Evolutionary conservation across 1,284 basidiomycete species (phyloP).

Genomic region (Afroboletus lepidellus): DNA sequence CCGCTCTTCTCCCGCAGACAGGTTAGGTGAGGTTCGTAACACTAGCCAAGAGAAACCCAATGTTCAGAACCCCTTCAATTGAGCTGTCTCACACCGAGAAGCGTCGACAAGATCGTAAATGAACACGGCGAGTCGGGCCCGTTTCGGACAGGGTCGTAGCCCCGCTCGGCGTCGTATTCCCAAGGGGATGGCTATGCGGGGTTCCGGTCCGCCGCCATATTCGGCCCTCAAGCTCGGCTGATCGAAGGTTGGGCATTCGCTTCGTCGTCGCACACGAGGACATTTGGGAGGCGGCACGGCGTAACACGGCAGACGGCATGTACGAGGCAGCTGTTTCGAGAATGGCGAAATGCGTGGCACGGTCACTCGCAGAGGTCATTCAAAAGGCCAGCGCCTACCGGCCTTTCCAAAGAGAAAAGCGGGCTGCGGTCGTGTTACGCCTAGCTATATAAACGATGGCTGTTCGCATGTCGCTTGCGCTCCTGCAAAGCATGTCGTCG

Average conservation of each 20-base stretch:
- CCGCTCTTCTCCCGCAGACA: neutral
- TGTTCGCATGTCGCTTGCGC: neutral
- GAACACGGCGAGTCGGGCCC: neutral
- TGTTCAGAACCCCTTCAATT: neutral
- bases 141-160: neutral
- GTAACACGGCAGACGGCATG: neutral
- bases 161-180: neutral
- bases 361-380: neutral
- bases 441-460: slow-evolving; percentile 8
- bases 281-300: neutral
- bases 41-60: neutral
- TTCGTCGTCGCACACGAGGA: neutral
- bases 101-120: neutral
- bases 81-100: neutral
- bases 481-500: slow-evolving; percentile 19
- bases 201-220: too few relatives aligned
- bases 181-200: neutral
- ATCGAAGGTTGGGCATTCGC: too few relatives aligned
- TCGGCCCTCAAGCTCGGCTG: neutral
- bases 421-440: neutral
- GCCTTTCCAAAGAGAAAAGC: neutral
- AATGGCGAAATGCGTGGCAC: neutral
- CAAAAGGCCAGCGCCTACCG: neutral
- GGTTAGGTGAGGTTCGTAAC: neutral
- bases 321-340: neutral